Conservation (phyloP, 768 basidiomycete species). For the Calocera viscosa region DNA sequence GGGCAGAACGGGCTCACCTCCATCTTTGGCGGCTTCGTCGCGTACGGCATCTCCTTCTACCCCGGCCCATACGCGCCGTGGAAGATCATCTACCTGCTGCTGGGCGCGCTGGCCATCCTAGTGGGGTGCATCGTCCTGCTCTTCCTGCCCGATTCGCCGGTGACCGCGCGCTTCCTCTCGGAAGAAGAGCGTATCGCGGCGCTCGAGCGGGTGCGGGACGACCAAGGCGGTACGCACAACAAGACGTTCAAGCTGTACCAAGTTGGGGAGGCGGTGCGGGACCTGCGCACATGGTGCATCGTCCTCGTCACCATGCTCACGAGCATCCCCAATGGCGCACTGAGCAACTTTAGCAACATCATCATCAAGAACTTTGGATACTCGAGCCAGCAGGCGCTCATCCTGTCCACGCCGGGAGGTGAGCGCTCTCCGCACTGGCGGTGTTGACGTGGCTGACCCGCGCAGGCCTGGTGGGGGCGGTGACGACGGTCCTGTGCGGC, state of each 20-base stretch:
- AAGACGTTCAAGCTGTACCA: conserved; percentile 48
- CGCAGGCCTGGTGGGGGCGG: conserved; percentile 36
- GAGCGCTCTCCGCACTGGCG: too few relatives aligned
- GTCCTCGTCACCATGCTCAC: conserved; percentile 46
- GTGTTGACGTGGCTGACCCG: too few relatives aligned
- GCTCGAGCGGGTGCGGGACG: conserved; percentile 53
- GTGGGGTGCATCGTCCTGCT: conserved; percentile 45
- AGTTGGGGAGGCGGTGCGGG: conserved; percentile 42
- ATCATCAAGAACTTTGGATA: conserved; percentile 55
- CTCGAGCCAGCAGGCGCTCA: conserved; percentile 49
- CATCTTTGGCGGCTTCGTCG: conserved; percentile 51
- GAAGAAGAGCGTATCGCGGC: conserved; percentile 49
- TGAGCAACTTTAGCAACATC: conserved; percentile 53
- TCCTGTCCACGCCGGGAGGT: conserved; percentile 40
- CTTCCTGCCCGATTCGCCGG: conserved; percentile 54
- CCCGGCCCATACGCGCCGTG: conserved; percentile 42
- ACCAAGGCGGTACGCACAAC: conserved; percentile 49
- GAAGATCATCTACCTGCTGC: conserved; percentile 49
- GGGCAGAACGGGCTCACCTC: conserved; percentile 45
- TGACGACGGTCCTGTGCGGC: conserved; percentile 41
- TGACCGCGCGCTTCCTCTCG: conserved; percentile 44
- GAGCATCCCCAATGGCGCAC: conserved; percentile 51
- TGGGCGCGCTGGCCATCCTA: conserved; percentile 48
- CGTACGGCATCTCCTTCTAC: conserved; percentile 45
- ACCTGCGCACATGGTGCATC: conserved; percentile 51